phyloP scores from a whole-genome alignment of 305 asterid species.

The Solanum aculeatissimum region DNA sequence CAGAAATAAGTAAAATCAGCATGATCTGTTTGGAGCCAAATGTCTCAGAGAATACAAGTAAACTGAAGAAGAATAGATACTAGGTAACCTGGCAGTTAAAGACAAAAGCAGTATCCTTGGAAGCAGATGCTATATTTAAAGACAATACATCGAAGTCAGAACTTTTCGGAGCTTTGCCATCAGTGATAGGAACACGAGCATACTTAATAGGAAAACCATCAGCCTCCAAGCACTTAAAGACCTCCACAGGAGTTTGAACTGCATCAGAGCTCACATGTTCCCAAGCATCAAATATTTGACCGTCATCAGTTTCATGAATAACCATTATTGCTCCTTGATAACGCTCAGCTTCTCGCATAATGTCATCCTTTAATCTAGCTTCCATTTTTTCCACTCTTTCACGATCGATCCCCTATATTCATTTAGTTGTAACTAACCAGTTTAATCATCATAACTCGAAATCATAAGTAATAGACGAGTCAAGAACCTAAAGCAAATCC shows the following conservation, averaged over 20 bases:
- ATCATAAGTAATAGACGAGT: background rate
- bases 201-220: slow-evolving; percentile 86
- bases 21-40: background rate
- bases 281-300: slow-evolving; percentile 92
- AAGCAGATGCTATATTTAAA: slow-evolving; percentile 75
- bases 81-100: slow-evolving; percentile 85
- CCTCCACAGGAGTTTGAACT: slow-evolving; percentile 95
- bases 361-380: slow-evolving; percentile 92
- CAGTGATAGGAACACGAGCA: slow-evolving; percentile 98
- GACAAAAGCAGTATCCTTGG: slow-evolving; percentile 88
- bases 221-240: slow-evolving; percentile 69
- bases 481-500: background rate
- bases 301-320: slow-evolving; percentile 89
- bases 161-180: slow-evolving; percentile 98
- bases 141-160: slow-evolving; percentile 86
- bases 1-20: slow-evolving; percentile 15
- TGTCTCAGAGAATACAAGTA: slow-evolving; percentile 4
- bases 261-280: slow-evolving; percentile 63
- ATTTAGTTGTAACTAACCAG: slow-evolving; percentile 23
- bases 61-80: slow-evolving; percentile 1
- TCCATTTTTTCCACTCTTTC: slow-evolving; percentile 98
- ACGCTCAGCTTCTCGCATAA: slow-evolving; percentile 86
- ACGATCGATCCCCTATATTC: slow-evolving; percentile 79
- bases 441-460: slow-evolving; percentile 1
- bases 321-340: slow-evolving; percentile 94